These are phyloP conservation scores for Zangia roseola DNA, from an alignment of 768 basidiomycete genomes.

Conservation along the genomic window DNA sequence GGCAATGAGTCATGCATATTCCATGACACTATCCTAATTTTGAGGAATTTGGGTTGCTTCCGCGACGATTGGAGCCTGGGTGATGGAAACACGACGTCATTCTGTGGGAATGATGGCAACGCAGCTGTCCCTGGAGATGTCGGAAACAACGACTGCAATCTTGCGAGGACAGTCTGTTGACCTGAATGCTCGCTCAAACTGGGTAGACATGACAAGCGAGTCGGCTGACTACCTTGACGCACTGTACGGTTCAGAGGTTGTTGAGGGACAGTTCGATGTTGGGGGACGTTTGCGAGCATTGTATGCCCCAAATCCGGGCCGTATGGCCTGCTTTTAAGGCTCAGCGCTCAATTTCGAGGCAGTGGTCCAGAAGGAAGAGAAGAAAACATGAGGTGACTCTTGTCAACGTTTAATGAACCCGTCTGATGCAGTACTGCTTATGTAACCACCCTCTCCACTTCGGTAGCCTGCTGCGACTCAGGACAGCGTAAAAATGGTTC, in stretches of 20 bases:
- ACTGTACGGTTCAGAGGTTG: constrained; percentile 10
- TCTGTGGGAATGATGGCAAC: constrained; percentile 20
- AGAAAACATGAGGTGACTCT: constrained; percentile 23
- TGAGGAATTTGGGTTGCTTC: constrained; percentile 47
- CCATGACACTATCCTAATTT: constrained; percentile 73
- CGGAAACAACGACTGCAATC: constrained; percentile 54
- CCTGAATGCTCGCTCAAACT: constrained; percentile 18
- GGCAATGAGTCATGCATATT: constrained; percentile 86
- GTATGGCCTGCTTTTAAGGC: constrained; percentile 31
- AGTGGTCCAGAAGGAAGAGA: constrained; percentile 18
- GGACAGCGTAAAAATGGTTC: no score
- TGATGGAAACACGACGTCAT: constrained; percentile 21
- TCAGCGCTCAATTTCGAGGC: constrained; percentile 22
- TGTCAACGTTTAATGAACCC: constrained; percentile 16
- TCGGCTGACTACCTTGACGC: constrained; percentile 19
- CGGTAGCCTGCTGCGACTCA: no score
- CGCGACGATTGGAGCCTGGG: constrained; percentile 23
- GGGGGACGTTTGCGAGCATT: constrained; percentile 23
- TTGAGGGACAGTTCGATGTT: constrained; percentile 19
- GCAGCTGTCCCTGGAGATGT: constrained; percentile 27
- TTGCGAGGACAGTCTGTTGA: constrained; percentile 45
- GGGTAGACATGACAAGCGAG: constrained; percentile 6
- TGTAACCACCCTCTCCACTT: constrained; percentile 6
- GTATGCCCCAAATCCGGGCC: constrained; percentile 19
- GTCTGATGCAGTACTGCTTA: constrained; percentile 26